Conservation (phyloP, 2,329 filamentous ascomycete genomes). For the Gaeumannomyces tritici region DNA sequence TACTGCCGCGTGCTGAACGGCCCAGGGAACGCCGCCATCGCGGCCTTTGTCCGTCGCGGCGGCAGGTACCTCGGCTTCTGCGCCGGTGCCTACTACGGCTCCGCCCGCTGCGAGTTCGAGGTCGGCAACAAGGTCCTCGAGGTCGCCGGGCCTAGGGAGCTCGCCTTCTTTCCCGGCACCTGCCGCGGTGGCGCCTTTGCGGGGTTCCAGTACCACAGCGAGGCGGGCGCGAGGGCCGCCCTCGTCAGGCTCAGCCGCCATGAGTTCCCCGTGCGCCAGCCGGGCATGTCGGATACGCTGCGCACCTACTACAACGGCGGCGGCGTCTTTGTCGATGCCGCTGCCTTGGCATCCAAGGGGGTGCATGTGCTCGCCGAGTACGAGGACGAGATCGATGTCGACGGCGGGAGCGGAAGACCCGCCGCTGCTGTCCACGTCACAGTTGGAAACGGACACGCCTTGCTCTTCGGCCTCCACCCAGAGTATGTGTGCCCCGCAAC, state of each 20-base stretch:
- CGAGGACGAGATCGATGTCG: slow-evolving; percentile 62
- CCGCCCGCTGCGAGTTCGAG: slow-evolving; percentile 78
- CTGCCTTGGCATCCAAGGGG: slow-evolving; percentile 47
- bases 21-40: slow-evolving; percentile 73
- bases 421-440: slow-evolving; percentile 80
- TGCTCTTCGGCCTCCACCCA: slow-evolving; percentile 84
- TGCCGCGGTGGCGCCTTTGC: slow-evolving; percentile 81
- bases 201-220: slow-evolving; percentile 85
- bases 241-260: slow-evolving; percentile 54
- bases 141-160: slow-evolving; percentile 75
- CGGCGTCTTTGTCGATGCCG: slow-evolving; percentile 80
- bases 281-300: slow-evolving; percentile 48
- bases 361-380: slow-evolving; percentile 81
- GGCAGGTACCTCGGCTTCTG: slow-evolving; percentile 87
- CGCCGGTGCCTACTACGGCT: slow-evolving; percentile 89
- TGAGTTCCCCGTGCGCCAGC: slow-evolving; percentile 32
- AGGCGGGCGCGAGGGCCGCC: slow-evolving; percentile 69
- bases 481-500: slow-evolving; percentile 47
- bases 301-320: slow-evolving; percentile 89
- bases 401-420: slow-evolving; percentile 54
- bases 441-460: slow-evolving; percentile 67
- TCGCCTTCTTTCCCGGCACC: slow-evolving; percentile 78
- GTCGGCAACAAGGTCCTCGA: slow-evolving; percentile 72
- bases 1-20: slow-evolving; percentile 88
- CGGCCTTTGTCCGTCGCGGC: slow-evolving; percentile 75